phyloP scores from a whole-genome alignment of 257 asterid genomes.

The Scutellaria minor region DNA sequence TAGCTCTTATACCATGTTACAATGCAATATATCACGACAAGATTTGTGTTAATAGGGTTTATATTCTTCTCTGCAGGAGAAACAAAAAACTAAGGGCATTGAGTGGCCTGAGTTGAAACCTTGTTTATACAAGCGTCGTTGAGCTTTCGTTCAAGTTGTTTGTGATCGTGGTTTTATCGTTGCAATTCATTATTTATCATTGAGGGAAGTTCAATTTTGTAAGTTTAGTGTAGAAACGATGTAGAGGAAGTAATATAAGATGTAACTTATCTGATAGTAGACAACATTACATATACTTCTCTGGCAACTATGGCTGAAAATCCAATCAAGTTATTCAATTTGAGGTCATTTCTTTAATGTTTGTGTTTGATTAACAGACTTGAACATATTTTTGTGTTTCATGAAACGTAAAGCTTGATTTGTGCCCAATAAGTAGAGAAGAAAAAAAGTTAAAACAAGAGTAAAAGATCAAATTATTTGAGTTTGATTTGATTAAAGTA shows the following conservation, averaged over 20 bases:
- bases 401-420: no score
- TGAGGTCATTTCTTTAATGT: no score
- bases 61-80: constrained; percentile 49
- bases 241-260: background rate
- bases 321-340: no score
- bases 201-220: background rate
- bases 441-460: no score
- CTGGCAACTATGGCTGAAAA: background rate
- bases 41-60: background rate
- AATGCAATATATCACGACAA: background rate
- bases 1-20: background rate
- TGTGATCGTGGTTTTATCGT: no score
- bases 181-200: no score
- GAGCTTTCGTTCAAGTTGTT: constrained; percentile 9
- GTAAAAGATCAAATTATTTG: no score
- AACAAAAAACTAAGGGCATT: constrained; percentile 48
- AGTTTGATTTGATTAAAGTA: no score
- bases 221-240: background rate
- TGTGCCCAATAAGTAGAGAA: no score
- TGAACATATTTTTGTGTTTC: no score
- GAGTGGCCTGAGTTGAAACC: constrained; percentile 89
- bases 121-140: constrained; percentile 84
- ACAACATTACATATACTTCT: background rate
- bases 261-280: background rate
- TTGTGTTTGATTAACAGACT: no score